Evolutionary conservation across 1,139 yeast species (phyloP).

Genomic region (Arxiozyma slooffiae): DNA sequence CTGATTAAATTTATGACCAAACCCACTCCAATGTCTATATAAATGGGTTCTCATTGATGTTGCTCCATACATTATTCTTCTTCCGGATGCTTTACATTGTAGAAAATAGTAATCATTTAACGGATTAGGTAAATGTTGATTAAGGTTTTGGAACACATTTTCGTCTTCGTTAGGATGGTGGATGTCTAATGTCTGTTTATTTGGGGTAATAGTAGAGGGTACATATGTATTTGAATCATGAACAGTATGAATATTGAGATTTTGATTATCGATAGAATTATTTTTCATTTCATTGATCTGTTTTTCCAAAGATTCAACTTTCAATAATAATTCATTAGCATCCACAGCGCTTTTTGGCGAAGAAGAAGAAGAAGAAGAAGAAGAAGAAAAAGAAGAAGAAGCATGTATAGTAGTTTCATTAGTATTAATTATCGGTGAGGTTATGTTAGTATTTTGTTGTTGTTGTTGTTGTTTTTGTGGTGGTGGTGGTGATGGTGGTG

Average conservation of each 20-base stretch:
- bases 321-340: neutral
- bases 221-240: no score
- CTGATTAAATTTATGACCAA: slow-evolving; percentile 14
- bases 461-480: no score
- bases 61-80: slow-evolving; percentile 20
- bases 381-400: no score
- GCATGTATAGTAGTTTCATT: no score
- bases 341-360: neutral
- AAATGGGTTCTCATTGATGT: slow-evolving; percentile 19
- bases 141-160: neutral
- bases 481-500: no score
- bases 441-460: neutral
- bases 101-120: slow-evolving; percentile 10
- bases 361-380: no score
- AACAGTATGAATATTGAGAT: no score
- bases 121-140: slow-evolving; percentile 10
- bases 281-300: slow-evolving; percentile 1
- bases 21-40: slow-evolving; percentile 12
- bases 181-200: neutral
- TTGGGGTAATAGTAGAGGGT: neutral
- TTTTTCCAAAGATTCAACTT: neutral
- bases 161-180: neutral
- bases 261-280: neutral
- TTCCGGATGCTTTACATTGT: slow-evolving; percentile 12
- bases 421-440: neutral